phyloP scores from a whole-genome alignment of 2,329 filamentous ascomycete genomes.

The Fusarium solani-melongenae region DNA sequence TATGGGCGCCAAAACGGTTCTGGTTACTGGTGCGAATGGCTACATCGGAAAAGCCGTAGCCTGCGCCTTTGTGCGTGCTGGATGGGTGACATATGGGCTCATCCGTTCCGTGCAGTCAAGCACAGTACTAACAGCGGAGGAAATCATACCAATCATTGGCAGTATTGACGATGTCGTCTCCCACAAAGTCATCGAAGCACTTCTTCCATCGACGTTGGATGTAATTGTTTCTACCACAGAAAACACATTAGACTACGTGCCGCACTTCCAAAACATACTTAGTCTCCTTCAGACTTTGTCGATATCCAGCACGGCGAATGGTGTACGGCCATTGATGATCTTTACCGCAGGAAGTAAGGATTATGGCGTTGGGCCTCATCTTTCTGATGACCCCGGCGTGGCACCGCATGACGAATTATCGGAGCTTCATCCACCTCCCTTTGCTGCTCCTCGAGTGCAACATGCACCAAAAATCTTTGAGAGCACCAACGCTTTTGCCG shows the following conservation, averaged over 20 bases:
- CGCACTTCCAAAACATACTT: not conserved
- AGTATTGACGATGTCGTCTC: not conserved
- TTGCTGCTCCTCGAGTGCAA: not conserved
- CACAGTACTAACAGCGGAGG: not conserved
- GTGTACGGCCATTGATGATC: not conserved
- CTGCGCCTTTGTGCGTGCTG: not conserved
- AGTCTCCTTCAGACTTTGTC: not conserved
- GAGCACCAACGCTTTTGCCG: not conserved
- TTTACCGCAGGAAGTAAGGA: not conserved
- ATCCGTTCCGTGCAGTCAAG: not conserved
- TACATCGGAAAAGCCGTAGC: not conserved
- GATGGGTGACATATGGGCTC: conserved; percentile 1
- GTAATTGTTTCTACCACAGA: not conserved
- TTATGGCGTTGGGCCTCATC: not conserved
- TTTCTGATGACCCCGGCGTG: not conserved
- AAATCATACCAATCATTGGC: not conserved
- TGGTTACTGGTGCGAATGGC: conserved; percentile 1
- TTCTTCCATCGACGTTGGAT: not conserved
- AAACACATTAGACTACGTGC: not conserved
- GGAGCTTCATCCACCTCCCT: not conserved
- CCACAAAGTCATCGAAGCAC: not conserved
- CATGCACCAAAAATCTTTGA: not conserved
- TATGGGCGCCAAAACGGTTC: not conserved
- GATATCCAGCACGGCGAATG: not conserved
- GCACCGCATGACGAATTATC: not conserved